These are phyloP conservation scores for Pseudogymnoascus sp. DNA, from an alignment of 2,329 filamentous ascomycete genomes.

Conservation along the genomic window DNA sequence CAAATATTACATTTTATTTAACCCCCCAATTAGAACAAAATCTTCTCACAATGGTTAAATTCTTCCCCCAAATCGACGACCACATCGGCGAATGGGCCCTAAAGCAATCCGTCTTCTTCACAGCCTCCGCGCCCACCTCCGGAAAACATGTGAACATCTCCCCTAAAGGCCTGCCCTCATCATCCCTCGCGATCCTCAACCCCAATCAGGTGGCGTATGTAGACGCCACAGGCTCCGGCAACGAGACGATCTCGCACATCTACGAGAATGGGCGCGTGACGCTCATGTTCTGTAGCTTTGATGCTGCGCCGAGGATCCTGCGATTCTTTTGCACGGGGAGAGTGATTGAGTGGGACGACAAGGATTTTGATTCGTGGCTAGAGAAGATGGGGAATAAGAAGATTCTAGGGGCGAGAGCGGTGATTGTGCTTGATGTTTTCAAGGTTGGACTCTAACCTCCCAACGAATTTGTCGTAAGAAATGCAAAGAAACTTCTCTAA, in stretches of 20 bases:
- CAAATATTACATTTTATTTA: background rate
- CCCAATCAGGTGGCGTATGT: slow-evolving; percentile 58
- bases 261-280: slow-evolving; percentile 71
- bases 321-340: slow-evolving; percentile 53
- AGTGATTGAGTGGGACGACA: slow-evolving; percentile 53
- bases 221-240: slow-evolving; percentile 67
- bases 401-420: slow-evolving; percentile 46
- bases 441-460: slow-evolving; percentile 34
- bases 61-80: slow-evolving; percentile 46
- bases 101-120: slow-evolving; percentile 66
- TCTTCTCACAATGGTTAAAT: slow-evolving; percentile 46
- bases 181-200: slow-evolving; percentile 53
- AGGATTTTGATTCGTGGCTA: slow-evolving; percentile 39
- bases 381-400: slow-evolving; percentile 37
- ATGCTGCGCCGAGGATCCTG: slow-evolving; percentile 51
- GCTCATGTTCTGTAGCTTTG: slow-evolving; percentile 66
- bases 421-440: slow-evolving; percentile 54
- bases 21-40: background rate
- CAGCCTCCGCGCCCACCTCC: slow-evolving; percentile 61
- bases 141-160: slow-evolving; percentile 66
- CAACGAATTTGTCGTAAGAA: background rate
- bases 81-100: slow-evolving; percentile 57
- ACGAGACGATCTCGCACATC: slow-evolving; percentile 67
- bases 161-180: slow-evolving; percentile 62
- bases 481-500: background rate